Conservation (phyloP, 1,139 yeast genomes). For the Meyerozyma elateridarum region DNA sequence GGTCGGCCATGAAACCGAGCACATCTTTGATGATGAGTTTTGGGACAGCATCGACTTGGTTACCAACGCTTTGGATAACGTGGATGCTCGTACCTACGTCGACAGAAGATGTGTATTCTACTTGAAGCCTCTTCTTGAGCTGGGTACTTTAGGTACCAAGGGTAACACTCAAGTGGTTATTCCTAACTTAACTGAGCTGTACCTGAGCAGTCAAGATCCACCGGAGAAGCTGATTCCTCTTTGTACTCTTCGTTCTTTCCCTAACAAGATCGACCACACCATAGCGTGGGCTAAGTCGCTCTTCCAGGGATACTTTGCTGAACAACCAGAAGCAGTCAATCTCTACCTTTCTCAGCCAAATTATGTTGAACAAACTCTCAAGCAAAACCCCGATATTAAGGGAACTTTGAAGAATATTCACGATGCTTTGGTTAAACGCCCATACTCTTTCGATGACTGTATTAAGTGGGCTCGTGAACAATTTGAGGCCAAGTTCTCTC, state of each 20-base stretch:
- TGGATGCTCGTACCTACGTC: conserved; percentile 95
- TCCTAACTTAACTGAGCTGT: conserved; percentile 90
- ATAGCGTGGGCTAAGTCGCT: conserved; percentile 98
- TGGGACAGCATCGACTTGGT: conserved; percentile 84
- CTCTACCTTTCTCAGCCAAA: conserved; percentile 87
- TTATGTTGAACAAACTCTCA: conserved; percentile 84
- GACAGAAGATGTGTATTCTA: conserved; percentile 95
- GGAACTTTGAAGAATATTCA: conserved; percentile 77
- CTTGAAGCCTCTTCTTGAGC: conserved; percentile 86
- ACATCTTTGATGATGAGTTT: conserved; percentile 79
- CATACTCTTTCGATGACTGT: conserved; percentile 89
- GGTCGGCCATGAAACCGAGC: conserved; percentile 90
- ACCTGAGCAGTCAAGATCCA: conserved; percentile 95
- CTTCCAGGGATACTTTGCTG: conserved; percentile 90
- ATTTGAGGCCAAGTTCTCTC: conserved; percentile 77
- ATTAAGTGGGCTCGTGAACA: conserved; percentile 90
- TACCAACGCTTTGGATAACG: conserved; percentile 94
- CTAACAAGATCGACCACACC: conserved; percentile 96
- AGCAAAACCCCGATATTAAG: conserved; percentile 88
- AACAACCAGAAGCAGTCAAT: conserved; percentile 89
- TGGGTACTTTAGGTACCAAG: conserved; percentile 97
- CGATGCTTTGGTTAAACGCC: conserved; percentile 70
- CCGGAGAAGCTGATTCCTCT: conserved; percentile 97
- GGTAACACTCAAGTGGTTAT: conserved; percentile 97
- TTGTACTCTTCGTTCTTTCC: conserved; percentile 95